Percentiles rank a stretch among this genome's conserved stretches.
Conservation (phyloP, 164 flowering plant genomes). For the Taxillus chinensis region DNA sequence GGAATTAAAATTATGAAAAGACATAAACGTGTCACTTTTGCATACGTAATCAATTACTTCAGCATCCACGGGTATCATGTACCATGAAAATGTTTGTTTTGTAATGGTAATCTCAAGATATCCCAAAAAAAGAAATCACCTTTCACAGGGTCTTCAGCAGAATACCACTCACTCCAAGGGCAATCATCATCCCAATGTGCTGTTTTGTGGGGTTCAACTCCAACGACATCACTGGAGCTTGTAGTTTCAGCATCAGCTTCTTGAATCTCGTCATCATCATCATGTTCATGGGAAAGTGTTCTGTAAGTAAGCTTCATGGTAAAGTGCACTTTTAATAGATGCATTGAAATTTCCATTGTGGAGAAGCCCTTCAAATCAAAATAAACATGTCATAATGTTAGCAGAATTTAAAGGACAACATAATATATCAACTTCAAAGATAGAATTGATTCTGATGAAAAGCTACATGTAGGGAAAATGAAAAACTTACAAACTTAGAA, state of each 20-base stretch:
- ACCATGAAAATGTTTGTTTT: too few relatives aligned
- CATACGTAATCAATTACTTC: too few relatives aligned
- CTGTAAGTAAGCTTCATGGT: constrained; percentile 82
- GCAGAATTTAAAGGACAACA: not conserved
- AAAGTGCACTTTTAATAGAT: constrained; percentile 54
- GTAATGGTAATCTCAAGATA: too few relatives aligned
- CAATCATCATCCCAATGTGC: constrained; percentile 94
- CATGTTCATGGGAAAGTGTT: constrained; percentile 62
- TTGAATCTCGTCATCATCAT: constrained; percentile 28
- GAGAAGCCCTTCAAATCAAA: constrained; percentile 60
- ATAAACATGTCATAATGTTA: constrained; percentile 1
- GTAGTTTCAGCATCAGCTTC: constrained; percentile 30
- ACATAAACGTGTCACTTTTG: too few relatives aligned
- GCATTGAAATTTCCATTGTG: constrained; percentile 48
- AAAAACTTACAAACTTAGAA: constrained; percentile 79
- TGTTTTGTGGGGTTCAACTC: constrained; percentile 25
- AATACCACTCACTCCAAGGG: constrained; percentile 98
- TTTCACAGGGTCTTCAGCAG: constrained; percentile 88
- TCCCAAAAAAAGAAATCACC: constrained; percentile 26
- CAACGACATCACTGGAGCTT: constrained; percentile 28
- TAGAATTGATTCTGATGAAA: not conserved
- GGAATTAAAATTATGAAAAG: too few relatives aligned
- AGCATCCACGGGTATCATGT: too few relatives aligned
- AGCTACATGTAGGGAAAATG: not conserved
- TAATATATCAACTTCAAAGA: not conserved